phyloP scores from a whole-genome alignment of 2,329 filamentous ascomycete species.

The Aspergillus spinulosporus region DNA sequence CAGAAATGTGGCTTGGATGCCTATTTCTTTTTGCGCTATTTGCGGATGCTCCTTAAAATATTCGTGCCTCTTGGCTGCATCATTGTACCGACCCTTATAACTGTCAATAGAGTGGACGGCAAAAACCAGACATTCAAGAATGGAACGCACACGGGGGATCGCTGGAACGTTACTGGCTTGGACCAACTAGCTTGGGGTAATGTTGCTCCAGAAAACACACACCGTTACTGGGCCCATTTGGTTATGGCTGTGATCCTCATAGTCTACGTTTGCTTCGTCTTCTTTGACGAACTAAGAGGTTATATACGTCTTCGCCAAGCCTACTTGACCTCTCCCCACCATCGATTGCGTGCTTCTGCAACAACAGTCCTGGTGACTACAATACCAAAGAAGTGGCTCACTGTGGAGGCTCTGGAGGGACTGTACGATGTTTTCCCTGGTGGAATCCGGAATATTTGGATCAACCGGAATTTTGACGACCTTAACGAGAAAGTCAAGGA shows the following conservation, averaged over 20 bases:
- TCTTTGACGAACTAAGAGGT: constrained; percentile 79
- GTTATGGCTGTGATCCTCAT: constrained; percentile 76
- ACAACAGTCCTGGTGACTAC: constrained; percentile 92
- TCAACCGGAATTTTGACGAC: constrained; percentile 84
- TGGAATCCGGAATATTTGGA: constrained; percentile 92
- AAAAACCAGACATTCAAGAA: constrained; percentile 58
- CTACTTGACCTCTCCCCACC: constrained; percentile 90
- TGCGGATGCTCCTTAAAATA: constrained; percentile 82
- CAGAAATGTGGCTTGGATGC: constrained; percentile 94
- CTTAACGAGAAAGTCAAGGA: constrained; percentile 80
- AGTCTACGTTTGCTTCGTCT: constrained; percentile 80
- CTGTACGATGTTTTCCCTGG: constrained; percentile 96
- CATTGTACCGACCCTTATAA: constrained; percentile 81
- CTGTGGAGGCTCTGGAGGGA: constrained; percentile 73
- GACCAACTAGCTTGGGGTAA: constrained; percentile 89
- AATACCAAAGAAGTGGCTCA: constrained; percentile 89
- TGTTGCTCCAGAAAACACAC: constrained; percentile 64
- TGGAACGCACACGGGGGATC: constrained; percentile 37
- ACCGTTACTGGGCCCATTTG: constrained; percentile 81
- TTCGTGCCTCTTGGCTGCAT: constrained; percentile 79
- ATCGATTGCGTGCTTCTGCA: constrained; percentile 87
- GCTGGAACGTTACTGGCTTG: constrained; percentile 62
- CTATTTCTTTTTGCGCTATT: constrained; percentile 94
- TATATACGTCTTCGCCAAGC: constrained; percentile 94
- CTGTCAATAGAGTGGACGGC: constrained; percentile 76